A percentile compares a stretch with the other conserved stretches of the same genome.
phyloP scores from a whole-genome alignment of 345 rosid species.

The Combretum micranthum region DNA sequence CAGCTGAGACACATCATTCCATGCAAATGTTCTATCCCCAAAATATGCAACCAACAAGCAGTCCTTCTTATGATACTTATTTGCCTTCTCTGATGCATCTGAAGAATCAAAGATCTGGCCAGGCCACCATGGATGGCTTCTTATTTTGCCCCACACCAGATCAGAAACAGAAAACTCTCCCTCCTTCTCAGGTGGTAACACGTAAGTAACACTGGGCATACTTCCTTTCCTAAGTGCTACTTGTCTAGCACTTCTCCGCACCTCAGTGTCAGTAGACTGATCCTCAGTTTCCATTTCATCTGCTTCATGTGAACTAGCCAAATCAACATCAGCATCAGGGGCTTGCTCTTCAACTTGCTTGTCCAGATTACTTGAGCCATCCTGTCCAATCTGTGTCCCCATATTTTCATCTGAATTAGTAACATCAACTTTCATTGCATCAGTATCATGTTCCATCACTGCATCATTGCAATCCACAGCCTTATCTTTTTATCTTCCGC shows the following conservation, averaged over 20 bases:
- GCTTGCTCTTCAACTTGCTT: conserved; percentile 11
- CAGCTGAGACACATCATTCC: conserved; percentile 55
- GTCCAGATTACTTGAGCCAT: not conserved
- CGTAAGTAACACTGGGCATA: conserved; percentile 20
- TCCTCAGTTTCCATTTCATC: conserved; percentile 38
- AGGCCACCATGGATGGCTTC: conserved; percentile 90
- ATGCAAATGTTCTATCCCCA: conserved; percentile 73
- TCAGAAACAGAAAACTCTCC: conserved; percentile 44
- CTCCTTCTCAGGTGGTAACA: conserved; percentile 32
- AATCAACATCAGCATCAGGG: conserved; percentile 20
- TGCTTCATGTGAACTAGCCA: conserved; percentile 15
- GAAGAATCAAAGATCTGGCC: conserved; percentile 68
- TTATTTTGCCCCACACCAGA: conserved; percentile 73
- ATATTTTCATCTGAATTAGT: not conserved
- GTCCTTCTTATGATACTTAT: conserved; percentile 51
- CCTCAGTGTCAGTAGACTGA: conserved; percentile 15
- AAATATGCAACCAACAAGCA: conserved; percentile 64
- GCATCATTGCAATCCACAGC: not conserved
- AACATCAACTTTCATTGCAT: not conserved
- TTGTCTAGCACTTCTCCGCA: conserved; percentile 15
- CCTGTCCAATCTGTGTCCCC: not conserved
- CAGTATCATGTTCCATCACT: not conserved
- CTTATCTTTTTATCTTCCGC: not conserved
- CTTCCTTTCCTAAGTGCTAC: conserved; percentile 14
- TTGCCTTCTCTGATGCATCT: conserved; percentile 60